Base-by-base conservation (phyloP, 78 protist species). In the Polysphondylium violaceum region DNA sequence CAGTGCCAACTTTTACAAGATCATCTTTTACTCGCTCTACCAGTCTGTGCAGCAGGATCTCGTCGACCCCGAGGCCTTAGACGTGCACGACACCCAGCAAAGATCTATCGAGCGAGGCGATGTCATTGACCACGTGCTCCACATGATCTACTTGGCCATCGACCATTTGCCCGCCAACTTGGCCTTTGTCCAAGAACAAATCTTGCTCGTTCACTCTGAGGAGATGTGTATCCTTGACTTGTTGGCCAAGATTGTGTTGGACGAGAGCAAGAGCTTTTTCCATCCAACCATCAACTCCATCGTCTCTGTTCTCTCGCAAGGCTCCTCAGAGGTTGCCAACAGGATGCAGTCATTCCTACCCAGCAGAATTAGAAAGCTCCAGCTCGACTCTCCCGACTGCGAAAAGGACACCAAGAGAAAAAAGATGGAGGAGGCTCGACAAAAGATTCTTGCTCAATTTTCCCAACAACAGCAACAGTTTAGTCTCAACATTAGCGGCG, bases 391-490 rank as follows among this genome's bases (percentile, higher is more conserved):
- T 5, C 8, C 64, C 8, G 79, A 73, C 41, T 47, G 59, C 33
- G 55, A 58, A 2, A 63, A 58, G 31, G 33, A 23, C 1, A 55
- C 55, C 2, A 75, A 59, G 69, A 35, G 59, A 3, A 6, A 7
- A 17, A 33, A 17, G 5, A 59, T 59, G 65, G n/a, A 27, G 14
- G 55, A 75, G 1, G 85, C 85, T 4, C 29, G 38, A 25, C 25
- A 56, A 4, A 75, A 75, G 69, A 41, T 75, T 36, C 2, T 75
- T 7, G 85, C 31, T 6, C 85, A 75, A 41, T 75, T 75, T 14
- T 53, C 35, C 11, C 7, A 40, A 21, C 85, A 75, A 75, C 85
- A 75, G 59, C 25, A 75, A 47, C 25, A 35, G 33, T 75, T 75
- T 55, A 58, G 35, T 11, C 17, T 35, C 1, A 27, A 5, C 35